These are phyloP conservation scores for Bonia amplexicaulis DNA, from an alignment of 176 grass and related monocot species.

Conservation along the genomic window DNA sequence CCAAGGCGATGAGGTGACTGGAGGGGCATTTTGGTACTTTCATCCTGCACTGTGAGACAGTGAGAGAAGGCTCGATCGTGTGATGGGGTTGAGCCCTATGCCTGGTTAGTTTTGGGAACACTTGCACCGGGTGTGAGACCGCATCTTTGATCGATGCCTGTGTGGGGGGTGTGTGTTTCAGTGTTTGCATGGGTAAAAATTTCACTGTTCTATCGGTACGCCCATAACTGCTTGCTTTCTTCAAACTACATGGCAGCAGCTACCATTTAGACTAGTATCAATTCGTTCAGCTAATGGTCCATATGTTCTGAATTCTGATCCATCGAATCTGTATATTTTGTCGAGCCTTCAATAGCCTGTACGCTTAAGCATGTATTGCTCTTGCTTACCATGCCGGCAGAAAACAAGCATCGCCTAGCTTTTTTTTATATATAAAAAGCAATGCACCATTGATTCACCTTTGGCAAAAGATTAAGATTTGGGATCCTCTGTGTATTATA, in stretches of 20 bases:
- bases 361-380: background rate
- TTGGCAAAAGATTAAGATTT: conserved; percentile 19
- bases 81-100: conserved; percentile 23
- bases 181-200: background rate
- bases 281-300: conserved; percentile 26
- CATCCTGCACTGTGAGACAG: background rate
- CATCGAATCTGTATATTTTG: background rate
- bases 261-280: conserved; percentile 50
- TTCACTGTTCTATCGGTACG: conserved; percentile 11
- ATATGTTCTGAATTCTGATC: background rate
- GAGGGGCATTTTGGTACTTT: conserved; percentile 29
- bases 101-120: conserved; percentile 34
- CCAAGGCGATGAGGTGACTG: background rate
- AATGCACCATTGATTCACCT: background rate
- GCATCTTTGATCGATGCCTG: conserved; percentile 6
- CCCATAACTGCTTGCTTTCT: conserved; percentile 20
- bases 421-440: background rate
- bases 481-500: background rate
- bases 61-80: conserved; percentile 32
- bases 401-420: background rate
- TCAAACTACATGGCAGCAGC: conserved; percentile 18
- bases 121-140: conserved; percentile 9
- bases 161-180: background rate
- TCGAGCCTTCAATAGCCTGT: background rate
- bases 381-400: background rate